Evolutionary conservation across 2,329 filamentous ascomycete species (phyloP), one percentile per base, ranked within the genome.

Genomic region (Sodiomyces alkalinus): DNA sequence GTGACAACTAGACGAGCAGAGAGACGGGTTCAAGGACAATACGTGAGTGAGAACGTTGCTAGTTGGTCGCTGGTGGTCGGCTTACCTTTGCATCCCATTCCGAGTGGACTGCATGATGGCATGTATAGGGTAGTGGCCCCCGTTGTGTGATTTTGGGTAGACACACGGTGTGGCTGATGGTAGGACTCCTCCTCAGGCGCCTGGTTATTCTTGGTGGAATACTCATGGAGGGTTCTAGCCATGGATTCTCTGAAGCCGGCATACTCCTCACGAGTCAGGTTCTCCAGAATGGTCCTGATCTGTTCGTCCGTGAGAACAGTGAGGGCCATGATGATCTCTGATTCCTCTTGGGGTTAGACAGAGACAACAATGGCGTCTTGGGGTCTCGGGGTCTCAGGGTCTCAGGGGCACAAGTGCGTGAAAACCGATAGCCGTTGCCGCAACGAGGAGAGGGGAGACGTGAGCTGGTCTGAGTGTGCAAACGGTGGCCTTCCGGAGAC

Each of bases 121-220:
- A 83, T 82, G 45, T 82, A 83, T 14, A 83, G 53, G 3, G 74
- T 80, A 12, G 69, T 75, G 17, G 62, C 57, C 22, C 60, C 61
- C 11, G 62, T 65, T 1, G 46, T 48, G 2, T 52, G 44, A 16
- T 63, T 64, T 22, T 60, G 46, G 6, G 70, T 56, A 1, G 58
- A 51, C 7, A 59, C 59, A 18, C 68, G 58, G 31, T 60, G 55
- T 5, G 70, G 72, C 39, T 75, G 68, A 38, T 74, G 61, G 31
- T 65, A 58, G 4, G 62, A 42, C 19, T 52, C 55, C 20, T 51
- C 48, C 19, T 55, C 47, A 16, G 53, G 46, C 11, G 48, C 44
- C 31, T 64, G 59, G 0, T 61, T 58, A 26, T 62, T 62, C n/a
- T n/a, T n/a, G 2, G 64, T 71, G 4, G 72, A 75, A 48, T 74